Conservation (phyloP, 345 rosid genomes). For the Alliaria petiolata region DNA sequence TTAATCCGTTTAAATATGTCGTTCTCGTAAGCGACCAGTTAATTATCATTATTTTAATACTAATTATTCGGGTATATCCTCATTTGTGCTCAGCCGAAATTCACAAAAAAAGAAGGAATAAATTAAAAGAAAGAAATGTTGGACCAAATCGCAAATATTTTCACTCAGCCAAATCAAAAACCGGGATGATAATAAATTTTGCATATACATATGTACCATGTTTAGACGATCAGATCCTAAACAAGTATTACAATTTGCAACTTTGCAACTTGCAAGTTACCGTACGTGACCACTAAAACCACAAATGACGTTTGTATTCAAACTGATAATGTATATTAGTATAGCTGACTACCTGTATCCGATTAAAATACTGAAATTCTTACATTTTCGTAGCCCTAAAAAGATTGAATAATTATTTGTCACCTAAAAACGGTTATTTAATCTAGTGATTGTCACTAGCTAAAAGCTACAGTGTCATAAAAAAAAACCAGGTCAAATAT, state of each 20-base stretch:
- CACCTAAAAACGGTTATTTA: background rate
- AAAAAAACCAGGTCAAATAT: background rate
- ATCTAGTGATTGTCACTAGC: background rate
- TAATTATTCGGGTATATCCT: slow-evolving; percentile 18
- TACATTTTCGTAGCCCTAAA: background rate
- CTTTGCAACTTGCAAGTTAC: too few relatives aligned
- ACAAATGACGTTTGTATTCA: background rate
- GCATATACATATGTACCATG: too few relatives aligned
- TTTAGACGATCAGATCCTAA: background rate
- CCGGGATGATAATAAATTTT: background rate
- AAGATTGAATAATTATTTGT: background rate
- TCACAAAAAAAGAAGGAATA: background rate
- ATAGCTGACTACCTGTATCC: too few relatives aligned
- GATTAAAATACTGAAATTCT: background rate
- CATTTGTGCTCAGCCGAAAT: background rate
- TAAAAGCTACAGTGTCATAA: background rate
- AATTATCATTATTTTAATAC: background rate
- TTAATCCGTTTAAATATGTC: slow-evolving; percentile 1
- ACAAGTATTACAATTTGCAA: background rate
- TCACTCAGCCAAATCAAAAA: background rate
- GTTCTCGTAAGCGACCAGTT: slow-evolving; percentile 5
- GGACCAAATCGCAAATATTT: background rate
- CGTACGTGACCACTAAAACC: background rate
- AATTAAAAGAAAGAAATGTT: background rate
- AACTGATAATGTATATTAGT: too few relatives aligned